Base-by-base conservation (phyloP, 2,329 filamentous ascomycete genomes). In the Claviceps sorghi region DNA sequence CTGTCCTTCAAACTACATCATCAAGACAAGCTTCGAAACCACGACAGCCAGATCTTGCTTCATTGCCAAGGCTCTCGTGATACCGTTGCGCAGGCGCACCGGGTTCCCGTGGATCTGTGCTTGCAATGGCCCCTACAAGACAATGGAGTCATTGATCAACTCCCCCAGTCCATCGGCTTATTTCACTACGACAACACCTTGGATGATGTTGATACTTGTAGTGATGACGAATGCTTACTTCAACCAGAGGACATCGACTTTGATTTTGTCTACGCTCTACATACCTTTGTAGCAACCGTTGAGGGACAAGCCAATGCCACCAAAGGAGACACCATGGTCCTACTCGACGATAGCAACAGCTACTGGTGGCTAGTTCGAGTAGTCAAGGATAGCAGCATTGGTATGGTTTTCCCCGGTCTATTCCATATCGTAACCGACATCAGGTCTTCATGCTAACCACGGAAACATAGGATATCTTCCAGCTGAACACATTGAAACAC, bases 361-460 rank as follows among this genome's bases (percentile, higher is more conserved):
- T 98, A 98, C 68, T 98, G 93, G 93, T 98, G 93, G 93, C 79
- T 98, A 55, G 93, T 98, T 15, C 80, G 91, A 58, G 87, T 98
- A 46, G 90, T 97, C 51, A 97, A 97, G 68, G 93, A 98, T 69
- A 94, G 87, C 67, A 97, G 89, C 65, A 98, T 98, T 67, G 80
- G 78, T 82, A 67, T 53, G 72, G 17, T 29, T 38, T 42, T 17
- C 11, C 15, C 38, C 2, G 22, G 21, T 6, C 4, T 4, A n/a
- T 4, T 4, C 32, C 22, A 13, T 11, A 2, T n/a, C 3, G 10
- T 6, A 22, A n/a, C 40, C 10, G 13, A 13, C 26, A 36, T 44
- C 19, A n/a, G n/a, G n/a, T 43, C 29, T 43, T 36, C 4, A 34
- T 43, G 41, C 41, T 50, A 34, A 50, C 10, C 40, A n/a, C 17